Evolutionary conservation across 495 filamentous ascomycete genomes (phyloP), one percentile per base, ranked within the genome.

Genomic region (Tuber indicum): DNA sequence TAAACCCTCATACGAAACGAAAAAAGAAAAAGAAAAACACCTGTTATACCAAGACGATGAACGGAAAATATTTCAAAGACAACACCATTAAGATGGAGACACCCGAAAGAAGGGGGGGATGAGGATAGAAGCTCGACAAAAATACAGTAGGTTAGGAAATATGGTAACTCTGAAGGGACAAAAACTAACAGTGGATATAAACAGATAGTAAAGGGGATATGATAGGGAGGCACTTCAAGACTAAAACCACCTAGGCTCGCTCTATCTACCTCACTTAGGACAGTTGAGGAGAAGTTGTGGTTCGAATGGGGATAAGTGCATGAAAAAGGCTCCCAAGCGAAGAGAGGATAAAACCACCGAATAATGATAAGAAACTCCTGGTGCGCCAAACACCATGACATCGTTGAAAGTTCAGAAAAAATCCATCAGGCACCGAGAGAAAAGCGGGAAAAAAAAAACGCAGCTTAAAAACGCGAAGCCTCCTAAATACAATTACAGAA

Each of bases 371-470:
- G 76, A 80, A 80, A 77, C 79, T 74, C 78, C 71, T 78, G 71
- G 46, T 74, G 49, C 78, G 79, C 77, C 77, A 74, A 80, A 79
- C 77, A 76, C 78, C 77, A 73, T 62, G 58, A 76, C 58, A 80
- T 74, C 73, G 75, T 80, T 74, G 58, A 62, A 80, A 80, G 74
- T 46, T 17, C 10, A 62, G 52, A 26, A 62, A 58, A 78, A 79
- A 75, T 41, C 39, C 39, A 41, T 41, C 39, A 41, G 39, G 39
- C 39, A 26, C 77, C 77, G 75, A 72, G 75, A 77, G 70, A 71
- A 72, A 75, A 78, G 45, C 26, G 52, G 72, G 75, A 80, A 72
- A 71, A 81, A 81, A 74, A 70, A 81, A 81, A 75, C 71, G 70
- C 32, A 36, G 69, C 39, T 70, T 78, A 70, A 41, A 78, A 81